Evolutionary conservation across 306 rosid genomes (phyloP).

Genomic region (Trifolium pratense): DNA sequence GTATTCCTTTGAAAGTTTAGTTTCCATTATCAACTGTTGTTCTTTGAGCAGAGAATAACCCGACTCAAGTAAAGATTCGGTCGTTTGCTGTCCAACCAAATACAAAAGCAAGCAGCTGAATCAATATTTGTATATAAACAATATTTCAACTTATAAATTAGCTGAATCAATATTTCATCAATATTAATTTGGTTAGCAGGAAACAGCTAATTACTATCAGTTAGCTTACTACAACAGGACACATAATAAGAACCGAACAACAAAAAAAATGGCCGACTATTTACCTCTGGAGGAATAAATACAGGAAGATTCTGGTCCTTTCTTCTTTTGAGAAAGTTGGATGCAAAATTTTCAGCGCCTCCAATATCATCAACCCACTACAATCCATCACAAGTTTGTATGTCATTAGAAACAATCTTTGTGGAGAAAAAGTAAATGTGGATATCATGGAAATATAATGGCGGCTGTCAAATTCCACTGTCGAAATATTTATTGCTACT

Average conservation of each 20-base stretch:
- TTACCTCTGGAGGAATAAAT: constrained; percentile 87
- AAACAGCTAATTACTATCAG: constrained; percentile 19
- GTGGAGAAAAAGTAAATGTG: neutral
- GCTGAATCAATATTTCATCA: constrained; percentile 27
- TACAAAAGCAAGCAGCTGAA: too few species aligned
- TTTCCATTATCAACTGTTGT: constrained; percentile 85
- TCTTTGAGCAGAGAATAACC: constrained; percentile 80
- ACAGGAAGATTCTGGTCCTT: constrained; percentile 75
- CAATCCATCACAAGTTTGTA: constrained; percentile 37
- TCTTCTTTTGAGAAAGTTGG: constrained; percentile 63
- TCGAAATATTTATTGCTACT: constrained; percentile 25
- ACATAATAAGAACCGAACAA: constrained; percentile 8
- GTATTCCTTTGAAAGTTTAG: constrained; percentile 92
- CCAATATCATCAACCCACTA: constrained; percentile 96
- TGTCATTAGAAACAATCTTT: constrained; percentile 27
- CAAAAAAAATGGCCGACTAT: constrained; percentile 32
- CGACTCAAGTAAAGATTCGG: constrained; percentile 84
- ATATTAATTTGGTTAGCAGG: constrained; percentile 24
- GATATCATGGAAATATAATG: constrained; percentile 30
- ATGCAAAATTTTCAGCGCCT: constrained; percentile 77
- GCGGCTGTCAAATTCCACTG: constrained; percentile 27
- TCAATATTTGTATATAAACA: neutral
- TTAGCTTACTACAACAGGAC: constrained; percentile 35
- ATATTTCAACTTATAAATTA: constrained; percentile 22
- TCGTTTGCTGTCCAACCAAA: constrained; percentile 75